Evolutionary conservation across 352 stramenopile genomes (phyloP).

Genomic region (Pythium guiyangense): DNA sequence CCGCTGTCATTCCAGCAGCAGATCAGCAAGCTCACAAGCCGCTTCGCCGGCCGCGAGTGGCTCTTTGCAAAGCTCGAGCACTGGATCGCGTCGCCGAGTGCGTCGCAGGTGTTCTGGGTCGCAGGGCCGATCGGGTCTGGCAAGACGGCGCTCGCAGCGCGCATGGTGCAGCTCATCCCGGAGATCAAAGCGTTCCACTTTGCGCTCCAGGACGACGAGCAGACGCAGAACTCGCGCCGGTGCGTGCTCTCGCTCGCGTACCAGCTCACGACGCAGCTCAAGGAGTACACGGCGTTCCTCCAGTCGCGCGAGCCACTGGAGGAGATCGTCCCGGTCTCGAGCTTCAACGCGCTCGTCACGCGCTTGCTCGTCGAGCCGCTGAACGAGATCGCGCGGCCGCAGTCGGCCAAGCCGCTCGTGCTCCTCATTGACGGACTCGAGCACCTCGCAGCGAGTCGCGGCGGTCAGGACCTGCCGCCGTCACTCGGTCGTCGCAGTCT

Average conservation of each 20-base stretch:
- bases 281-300: constrained; percentile 59
- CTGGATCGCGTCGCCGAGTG: constrained; percentile 36
- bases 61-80: constrained; percentile 40
- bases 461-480: constrained; percentile 5
- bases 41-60: constrained; percentile 60
- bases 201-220: constrained; percentile 64
- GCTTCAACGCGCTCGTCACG: constrained; percentile 42
- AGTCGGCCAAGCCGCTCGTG: constrained; percentile 49
- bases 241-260: constrained; percentile 71
- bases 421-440: constrained; percentile 68
- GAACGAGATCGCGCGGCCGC: constrained; percentile 50
- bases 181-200: constrained; percentile 78
- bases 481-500: constrained; percentile 5
- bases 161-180: constrained; percentile 59
- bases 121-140: constrained; percentile 64
- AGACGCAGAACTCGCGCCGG: constrained; percentile 59
- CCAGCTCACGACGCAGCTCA: constrained; percentile 70
- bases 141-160: constrained; percentile 58
- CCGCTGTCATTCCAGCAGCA: constrained; percentile 72
- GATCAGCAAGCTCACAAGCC: constrained; percentile 65
- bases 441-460: constrained; percentile 15
- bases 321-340: constrained; percentile 72
- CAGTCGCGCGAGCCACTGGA: constrained; percentile 67
- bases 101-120: constrained; percentile 61
- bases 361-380: constrained; percentile 58